phyloP scores from a whole-genome alignment of 192 early-diverging fungal species.

The Entophlyctis luteolus region DNA sequence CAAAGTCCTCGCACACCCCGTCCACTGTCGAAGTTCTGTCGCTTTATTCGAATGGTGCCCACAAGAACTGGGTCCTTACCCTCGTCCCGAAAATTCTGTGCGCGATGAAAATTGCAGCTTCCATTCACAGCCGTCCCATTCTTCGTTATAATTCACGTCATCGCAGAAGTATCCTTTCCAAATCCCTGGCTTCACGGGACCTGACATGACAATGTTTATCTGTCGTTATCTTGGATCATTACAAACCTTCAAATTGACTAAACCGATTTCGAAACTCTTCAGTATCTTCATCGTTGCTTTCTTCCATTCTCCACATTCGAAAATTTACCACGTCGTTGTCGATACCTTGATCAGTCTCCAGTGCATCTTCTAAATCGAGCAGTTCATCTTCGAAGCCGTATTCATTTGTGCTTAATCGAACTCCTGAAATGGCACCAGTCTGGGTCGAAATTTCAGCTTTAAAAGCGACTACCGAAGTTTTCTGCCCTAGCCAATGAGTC shows the following conservation, averaged over 20 bases:
- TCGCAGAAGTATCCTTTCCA: neutral
- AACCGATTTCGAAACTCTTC: neutral
- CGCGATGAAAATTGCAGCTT: neutral
- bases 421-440: conserved; percentile 9
- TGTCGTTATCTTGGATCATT: neutral
- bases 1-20: conserved; percentile 11
- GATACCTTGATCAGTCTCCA: neutral
- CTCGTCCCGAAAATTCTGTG: neutral
- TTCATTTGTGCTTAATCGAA: neutral
- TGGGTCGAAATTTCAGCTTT: neutral
- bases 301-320: neutral
- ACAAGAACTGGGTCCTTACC: no score
- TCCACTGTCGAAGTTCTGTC: conserved; percentile 13
- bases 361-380: conserved; percentile 7
- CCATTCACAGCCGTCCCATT: conserved; percentile 3
- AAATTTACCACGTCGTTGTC: neutral
- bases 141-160: neutral
- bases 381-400: conserved; percentile 4
- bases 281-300: neutral
- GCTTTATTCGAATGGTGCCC: no score
- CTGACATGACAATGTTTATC: neutral
- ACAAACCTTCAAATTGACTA: neutral
- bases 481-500: neutral
- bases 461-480: neutral
- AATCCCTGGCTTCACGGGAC: neutral